A percentile compares a stretch with the other conserved stretches of the same genome.
Conservation (phyloP, 1,139 yeast species). For the Groenewaldozyma auringiensis region DNA sequence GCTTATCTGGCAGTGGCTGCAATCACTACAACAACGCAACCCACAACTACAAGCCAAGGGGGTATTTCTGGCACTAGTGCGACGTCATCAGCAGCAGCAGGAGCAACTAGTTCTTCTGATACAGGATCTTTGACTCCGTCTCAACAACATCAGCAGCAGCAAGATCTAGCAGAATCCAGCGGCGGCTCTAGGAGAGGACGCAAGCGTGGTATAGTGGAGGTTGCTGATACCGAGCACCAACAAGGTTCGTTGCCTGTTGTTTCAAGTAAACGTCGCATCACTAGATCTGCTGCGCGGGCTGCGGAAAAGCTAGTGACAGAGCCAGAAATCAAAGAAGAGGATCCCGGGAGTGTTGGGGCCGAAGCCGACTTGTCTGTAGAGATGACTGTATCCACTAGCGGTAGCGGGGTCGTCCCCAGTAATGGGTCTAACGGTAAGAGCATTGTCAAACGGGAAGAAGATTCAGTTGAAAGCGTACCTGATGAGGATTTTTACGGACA, state of each 20-base stretch:
- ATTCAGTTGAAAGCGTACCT: slow-evolving; percentile 6
- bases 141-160: neutral
- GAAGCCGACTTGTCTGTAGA: neutral
- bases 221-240: neutral
- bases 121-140: neutral
- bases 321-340: neutral
- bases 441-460: neutral
- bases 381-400: neutral
- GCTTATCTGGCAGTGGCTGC: neutral
- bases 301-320: neutral
- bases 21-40: neutral
- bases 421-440: neutral
- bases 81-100: neutral
- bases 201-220: neutral
- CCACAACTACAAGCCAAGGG: neutral
- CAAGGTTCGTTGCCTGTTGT: neutral
- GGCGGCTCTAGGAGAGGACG: slow-evolving; percentile 1
- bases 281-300: neutral
- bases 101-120: no score
- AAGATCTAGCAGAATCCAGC: no score
- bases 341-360: neutral
- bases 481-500: slow-evolving; percentile 21
- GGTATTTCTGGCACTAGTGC: neutral
- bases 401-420: neutral
- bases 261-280: neutral